These are phyloP conservation scores for Alternaria ventricosa DNA, from an alignment of 2,329 filamentous ascomycete species.

Conservation along the genomic window DNA sequence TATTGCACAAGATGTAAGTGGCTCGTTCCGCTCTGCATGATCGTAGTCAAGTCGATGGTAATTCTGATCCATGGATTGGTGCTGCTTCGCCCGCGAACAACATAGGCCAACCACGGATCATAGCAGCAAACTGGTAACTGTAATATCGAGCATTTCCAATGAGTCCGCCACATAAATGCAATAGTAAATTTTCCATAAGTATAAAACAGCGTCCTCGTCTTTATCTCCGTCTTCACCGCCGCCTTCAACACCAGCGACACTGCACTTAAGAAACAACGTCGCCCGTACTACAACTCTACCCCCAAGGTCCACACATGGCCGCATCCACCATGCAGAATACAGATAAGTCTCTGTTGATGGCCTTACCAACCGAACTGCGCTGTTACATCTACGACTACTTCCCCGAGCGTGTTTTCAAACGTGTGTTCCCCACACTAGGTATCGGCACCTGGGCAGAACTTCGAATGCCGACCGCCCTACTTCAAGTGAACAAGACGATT, in stretches of 20 bases:
- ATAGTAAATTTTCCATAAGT: neutral
- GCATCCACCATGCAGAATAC: neutral
- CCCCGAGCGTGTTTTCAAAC: neutral
- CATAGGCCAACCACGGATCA: neutral
- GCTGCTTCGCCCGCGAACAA: neutral
- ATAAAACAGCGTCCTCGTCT: neutral
- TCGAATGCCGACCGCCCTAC: neutral
- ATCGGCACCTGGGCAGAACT: neutral
- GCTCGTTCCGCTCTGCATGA: neutral
- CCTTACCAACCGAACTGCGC: neutral
- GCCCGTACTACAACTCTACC: rapidly evolving
- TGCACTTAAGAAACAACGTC: neutral
- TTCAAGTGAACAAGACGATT: neutral
- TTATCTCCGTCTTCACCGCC: neutral
- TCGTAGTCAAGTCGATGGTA: neutral
- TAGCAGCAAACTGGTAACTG: neutral
- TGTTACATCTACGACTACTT: neutral
- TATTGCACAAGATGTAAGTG: neutral
- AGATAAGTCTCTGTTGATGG: neutral
- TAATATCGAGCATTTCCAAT: neutral
- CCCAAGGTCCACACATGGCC: neutral
- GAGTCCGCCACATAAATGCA: neutral
- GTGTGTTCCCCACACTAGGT: neutral
- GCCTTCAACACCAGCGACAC: neutral
- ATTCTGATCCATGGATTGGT: neutral